Evolutionary conservation across 257 asterid genomes (phyloP), one percentile per base, ranked within the genome.

Genomic region (Petunia axillaris): DNA sequence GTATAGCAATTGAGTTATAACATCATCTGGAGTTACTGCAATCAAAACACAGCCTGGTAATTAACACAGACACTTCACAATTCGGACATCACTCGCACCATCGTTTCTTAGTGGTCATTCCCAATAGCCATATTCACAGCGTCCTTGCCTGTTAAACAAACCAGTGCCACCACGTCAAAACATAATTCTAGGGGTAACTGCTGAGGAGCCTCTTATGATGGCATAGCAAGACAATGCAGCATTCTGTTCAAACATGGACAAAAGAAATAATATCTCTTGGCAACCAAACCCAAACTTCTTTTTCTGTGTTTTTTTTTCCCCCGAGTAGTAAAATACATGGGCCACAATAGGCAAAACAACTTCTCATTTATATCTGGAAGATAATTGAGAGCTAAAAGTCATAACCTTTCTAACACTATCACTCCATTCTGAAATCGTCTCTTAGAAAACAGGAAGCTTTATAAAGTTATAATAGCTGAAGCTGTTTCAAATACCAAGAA

Each of bases 81-180:
- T 25, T 35, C 3, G 62, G 60, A 48, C 60, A 73, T 73, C 14
- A 73, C 13, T 50, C 35, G 46, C 46, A 10, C 77, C 35, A 48
- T 73, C 35, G 0, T 73, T 44, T 50, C 77, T 50, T 73, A 41
- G 36, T 35, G 62, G 46, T 44, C 57, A 8, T 68, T 68, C n/a
- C 40, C 40, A 68, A 44, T 44, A 68, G 41, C 62, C 62, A 73
- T 71, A 71, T 50, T 50, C 77, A 71, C 62, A 73, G 44, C 35
- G 62, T 35, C 62, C 62, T 0, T 13, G 7, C 62, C 77, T 73
- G 77, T 73, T 50, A 1, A 50, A 73, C 77, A 73, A 50, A 73
- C 62, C 3, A 73, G 77, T 11, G 3, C 11, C 1, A 5, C 50
- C 11, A 35, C 77, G 36, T 73, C 62, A 35, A 50, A 50, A 48